Evolutionary conservation across 495 filamentous ascomycete genomes (phyloP).

Genomic region (Penicillium salamii): DNA sequence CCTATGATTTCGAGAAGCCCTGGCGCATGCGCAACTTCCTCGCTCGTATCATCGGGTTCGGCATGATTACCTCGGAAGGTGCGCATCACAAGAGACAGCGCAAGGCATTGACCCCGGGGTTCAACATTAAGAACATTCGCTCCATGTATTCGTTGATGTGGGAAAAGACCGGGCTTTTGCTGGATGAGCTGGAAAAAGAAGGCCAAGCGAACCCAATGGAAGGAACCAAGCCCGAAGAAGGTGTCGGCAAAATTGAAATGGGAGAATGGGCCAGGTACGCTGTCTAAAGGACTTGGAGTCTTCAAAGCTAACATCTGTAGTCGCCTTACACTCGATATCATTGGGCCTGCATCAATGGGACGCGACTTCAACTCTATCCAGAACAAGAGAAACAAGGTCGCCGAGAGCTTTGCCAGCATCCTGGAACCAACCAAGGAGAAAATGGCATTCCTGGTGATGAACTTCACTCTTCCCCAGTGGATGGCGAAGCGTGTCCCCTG

Average conservation of each 20-base stretch:
- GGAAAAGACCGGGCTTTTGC: constrained; percentile 49
- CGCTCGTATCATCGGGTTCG: constrained; percentile 69
- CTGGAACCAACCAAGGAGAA: constrained; percentile 49
- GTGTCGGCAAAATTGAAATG: constrained; percentile 60
- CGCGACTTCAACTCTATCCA: constrained; percentile 72
- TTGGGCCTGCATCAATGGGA: constrained; percentile 78
- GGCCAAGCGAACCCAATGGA: constrained; percentile 34
- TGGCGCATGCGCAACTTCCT: constrained; percentile 49
- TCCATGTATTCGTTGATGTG: constrained; percentile 81
- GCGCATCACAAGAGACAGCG: constrained; percentile 72
- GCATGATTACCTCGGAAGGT: constrained; percentile 78
- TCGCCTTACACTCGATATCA: constrained; percentile 81
- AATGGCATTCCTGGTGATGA: constrained; percentile 44
- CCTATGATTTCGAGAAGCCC: constrained; percentile 54
- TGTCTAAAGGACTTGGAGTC: neutral
- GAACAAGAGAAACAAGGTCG: constrained; percentile 61
- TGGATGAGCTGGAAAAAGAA: constrained; percentile 40
- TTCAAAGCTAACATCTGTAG: constrained; percentile 15
- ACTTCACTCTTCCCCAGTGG: constrained; percentile 47
- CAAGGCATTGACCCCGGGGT: constrained; percentile 76
- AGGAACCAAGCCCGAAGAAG: constrained; percentile 35
- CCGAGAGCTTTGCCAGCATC: constrained; percentile 60
- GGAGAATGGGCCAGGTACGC: constrained; percentile 60
- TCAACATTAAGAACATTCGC: constrained; percentile 78
- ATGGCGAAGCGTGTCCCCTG: constrained; percentile 58